A percentile compares a stretch with the other conserved stretches of the same genome.
phyloP scores from a whole-genome alignment of 352 stramenopile genomes.

The Pilasporangium apinafurcum region DNA sequence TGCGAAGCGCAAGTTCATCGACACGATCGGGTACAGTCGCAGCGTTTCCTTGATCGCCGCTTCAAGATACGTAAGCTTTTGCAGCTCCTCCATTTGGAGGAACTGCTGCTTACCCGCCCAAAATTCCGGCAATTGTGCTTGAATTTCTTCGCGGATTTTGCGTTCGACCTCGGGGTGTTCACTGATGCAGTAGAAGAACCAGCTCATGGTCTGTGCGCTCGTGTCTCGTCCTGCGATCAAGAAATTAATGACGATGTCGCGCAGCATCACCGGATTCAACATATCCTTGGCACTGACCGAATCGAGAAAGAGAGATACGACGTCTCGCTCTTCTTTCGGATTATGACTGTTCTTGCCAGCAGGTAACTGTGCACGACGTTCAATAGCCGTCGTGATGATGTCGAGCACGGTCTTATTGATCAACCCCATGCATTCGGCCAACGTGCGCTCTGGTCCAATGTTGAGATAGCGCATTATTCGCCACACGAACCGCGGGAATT shows the following conservation, averaged over 20 bases:
- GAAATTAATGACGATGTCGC: constrained; percentile 56
- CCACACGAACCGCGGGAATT: no score
- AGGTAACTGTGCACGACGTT: no score
- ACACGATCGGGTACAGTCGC: constrained; percentile 6
- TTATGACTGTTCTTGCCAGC: no score
- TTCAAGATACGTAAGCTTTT: constrained; percentile 3
- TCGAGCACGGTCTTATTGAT: no score
- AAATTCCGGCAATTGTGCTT: neutral
- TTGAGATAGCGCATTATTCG: no score
- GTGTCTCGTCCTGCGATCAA: constrained; percentile 61
- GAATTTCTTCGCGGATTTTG: constrained; percentile 22
- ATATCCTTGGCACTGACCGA: neutral
- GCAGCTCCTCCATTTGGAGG: constrained; percentile 2
- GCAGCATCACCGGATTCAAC: constrained; percentile 25
- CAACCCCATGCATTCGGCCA: no score
- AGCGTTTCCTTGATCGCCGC: no score
- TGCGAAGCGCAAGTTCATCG: constrained; percentile 12
- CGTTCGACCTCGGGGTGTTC: constrained; percentile 27
- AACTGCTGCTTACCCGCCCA: neutral
- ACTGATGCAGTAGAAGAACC: constrained; percentile 45
- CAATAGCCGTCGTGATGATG: no score
- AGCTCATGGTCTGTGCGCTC: constrained; percentile 39
- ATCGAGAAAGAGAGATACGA: constrained; percentile 49
- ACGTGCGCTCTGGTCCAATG: no score
- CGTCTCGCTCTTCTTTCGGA: no score